Base-by-base conservation (phyloP, 164 flowering plant genomes). In the Vitis labrusca region DNA sequence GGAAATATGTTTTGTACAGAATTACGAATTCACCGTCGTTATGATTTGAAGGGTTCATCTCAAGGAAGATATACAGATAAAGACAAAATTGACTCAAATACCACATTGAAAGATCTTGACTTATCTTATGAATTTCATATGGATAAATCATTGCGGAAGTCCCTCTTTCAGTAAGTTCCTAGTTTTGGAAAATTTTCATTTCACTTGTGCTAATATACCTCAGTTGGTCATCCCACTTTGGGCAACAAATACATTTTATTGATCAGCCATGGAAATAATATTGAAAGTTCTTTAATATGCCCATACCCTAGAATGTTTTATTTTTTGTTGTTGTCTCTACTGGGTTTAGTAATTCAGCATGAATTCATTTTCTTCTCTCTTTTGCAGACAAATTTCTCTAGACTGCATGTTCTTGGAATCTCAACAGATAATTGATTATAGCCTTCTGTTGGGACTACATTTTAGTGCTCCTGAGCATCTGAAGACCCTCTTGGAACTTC, bases 1-100 rank as follows among this genome's bases (percentile, higher is more conserved):
- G 99, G 98, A 52, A 95, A 93, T 81, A 91, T 95, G 93, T 91
- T 91, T 67, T 86, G 89, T 83, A 91, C 99, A 62, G 98, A 93
- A 71, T 78, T 93, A 65, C 78, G 83, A 56, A 93, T 93, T 66
- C 99, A 95, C 72, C 82, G 89, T 10, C 93, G 95, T 63, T 93
- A 88, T 77, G 99, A 91, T 76, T 79, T 93, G 70, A 93, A 95
- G 81, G 99, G 98, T n/a, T 95, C 99, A 50, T 59, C 92, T 65
- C 82, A 79, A 9, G 99, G 99, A 73, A 86, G 98, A 82, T 81
- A 6, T 73, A 91, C 99, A 19, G 69, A 77, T 37, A 77, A 87
- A 75, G 79, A 79, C 59, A 82, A 86, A 71, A 79, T 86, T 64
- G 66, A 69, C 51, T 88, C 87, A 66, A 82, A 76, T 65, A 87